These are phyloP conservation scores for Aspergillus phoenicis DNA, from an alignment of 2,329 filamentous ascomycete genomes.

Conservation along the genomic window DNA sequence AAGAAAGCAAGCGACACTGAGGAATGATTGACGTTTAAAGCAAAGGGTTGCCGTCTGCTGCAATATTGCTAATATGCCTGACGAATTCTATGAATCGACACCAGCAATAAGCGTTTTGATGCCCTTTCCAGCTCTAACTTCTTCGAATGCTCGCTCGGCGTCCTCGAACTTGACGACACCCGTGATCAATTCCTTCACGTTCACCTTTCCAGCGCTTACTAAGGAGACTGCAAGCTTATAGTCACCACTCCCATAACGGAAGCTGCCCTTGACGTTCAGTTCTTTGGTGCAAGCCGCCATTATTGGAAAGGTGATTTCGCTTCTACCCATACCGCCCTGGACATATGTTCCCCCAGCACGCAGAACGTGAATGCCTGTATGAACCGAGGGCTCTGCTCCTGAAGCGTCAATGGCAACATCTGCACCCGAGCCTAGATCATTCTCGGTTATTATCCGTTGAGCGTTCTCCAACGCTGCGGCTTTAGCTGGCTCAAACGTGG, in stretches of 20 bases:
- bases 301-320: slow-evolving; percentile 88
- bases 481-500: slow-evolving; percentile 62
- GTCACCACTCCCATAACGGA: slow-evolving; percentile 86
- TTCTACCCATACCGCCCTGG: slow-evolving; percentile 86
- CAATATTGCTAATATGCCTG: neutral
- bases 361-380: slow-evolving; percentile 71
- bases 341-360: slow-evolving; percentile 75
- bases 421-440: slow-evolving; percentile 66
- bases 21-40: neutral
- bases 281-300: slow-evolving; percentile 89
- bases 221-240: slow-evolving; percentile 82
- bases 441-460: slow-evolving; percentile 63
- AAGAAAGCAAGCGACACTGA: neutral
- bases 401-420: slow-evolving; percentile 81
- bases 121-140: slow-evolving; percentile 78
- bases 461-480: slow-evolving; percentile 73
- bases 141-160: slow-evolving; percentile 82
- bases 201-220: slow-evolving; percentile 69
- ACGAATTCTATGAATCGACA: slow-evolving; percentile 24
- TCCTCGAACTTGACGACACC: slow-evolving; percentile 75
- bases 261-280: slow-evolving; percentile 81
- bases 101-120: slow-evolving; percentile 53
- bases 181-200: slow-evolving; percentile 77
- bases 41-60: neutral
- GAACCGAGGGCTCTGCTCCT: slow-evolving; percentile 76